Percentiles rank a stretch among this genome's conserved stretches.
These are phyloP conservation scores for Saxispiralis lemnorum DNA, from an alignment of 495 filamentous ascomycete species.

Conservation along the genomic window DNA sequence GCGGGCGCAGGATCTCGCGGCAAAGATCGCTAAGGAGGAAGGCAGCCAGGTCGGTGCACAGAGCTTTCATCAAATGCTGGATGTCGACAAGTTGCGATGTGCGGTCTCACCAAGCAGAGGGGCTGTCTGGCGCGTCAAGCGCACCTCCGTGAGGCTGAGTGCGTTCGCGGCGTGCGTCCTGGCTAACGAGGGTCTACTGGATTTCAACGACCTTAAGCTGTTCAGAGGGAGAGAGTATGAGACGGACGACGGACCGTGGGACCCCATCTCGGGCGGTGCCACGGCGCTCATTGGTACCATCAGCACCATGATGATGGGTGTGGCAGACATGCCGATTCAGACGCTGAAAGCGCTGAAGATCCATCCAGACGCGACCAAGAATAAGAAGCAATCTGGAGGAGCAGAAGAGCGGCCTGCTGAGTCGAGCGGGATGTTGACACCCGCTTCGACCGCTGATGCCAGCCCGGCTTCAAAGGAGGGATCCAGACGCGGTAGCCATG, in stretches of 20 bases:
- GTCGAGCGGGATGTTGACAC: background rate
- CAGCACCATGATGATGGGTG: constrained; percentile 56
- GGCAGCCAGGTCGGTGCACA: constrained; percentile 24
- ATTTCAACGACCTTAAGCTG: constrained; percentile 26
- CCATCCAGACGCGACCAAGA: constrained; percentile 24
- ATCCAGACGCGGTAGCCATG: no score
- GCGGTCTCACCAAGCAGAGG: constrained; percentile 17
- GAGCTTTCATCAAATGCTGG: constrained; percentile 26
- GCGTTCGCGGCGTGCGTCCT: constrained; percentile 25
- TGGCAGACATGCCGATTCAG: constrained; percentile 64
- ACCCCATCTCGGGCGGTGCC: constrained; percentile 31
- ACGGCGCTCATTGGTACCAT: constrained; percentile 60
- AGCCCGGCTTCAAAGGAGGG: no score
- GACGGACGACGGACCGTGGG: constrained; percentile 28
- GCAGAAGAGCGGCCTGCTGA: constrained; percentile 4
- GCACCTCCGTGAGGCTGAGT: constrained; percentile 23
- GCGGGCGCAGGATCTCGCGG: constrained; percentile 21
- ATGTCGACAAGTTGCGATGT: constrained; percentile 25
- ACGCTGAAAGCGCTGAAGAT: constrained; percentile 37
- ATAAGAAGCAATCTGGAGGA: constrained; percentile 14
- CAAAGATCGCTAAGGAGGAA: constrained; percentile 26
- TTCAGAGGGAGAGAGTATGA: constrained; percentile 26
- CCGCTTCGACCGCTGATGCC: no score
- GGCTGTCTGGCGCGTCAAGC: constrained; percentile 26
- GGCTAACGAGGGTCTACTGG: constrained; percentile 22